Evolutionary conservation across 78 protist genomes (phyloP).

Genomic region (Polysphondylium violaceum): DNA sequence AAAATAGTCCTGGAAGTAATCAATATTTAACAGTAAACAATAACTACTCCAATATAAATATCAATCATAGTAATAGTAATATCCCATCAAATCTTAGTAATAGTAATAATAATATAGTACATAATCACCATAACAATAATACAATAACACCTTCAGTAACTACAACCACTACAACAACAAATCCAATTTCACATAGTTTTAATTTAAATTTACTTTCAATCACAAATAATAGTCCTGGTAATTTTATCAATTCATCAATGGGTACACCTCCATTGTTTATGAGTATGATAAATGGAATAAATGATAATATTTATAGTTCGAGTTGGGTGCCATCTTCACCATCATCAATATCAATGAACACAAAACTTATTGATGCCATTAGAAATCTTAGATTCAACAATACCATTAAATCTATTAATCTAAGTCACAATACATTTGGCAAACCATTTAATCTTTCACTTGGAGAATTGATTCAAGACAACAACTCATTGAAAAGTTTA

Average conservation of each 20-base stretch:
- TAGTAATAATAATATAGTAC: background rate
- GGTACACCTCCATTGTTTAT: slow-evolving; percentile 22
- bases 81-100: background rate
- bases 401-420: slow-evolving; percentile 13
- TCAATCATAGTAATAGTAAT: slow-evolving; percentile 1
- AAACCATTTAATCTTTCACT: slow-evolving; percentile 23
- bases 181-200: background rate
- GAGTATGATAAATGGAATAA: slow-evolving; percentile 4
- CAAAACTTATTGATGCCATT: slow-evolving; percentile 34
- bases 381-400: background rate
- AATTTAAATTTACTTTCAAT: slow-evolving; percentile 14
- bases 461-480: background rate
- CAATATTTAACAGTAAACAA: background rate
- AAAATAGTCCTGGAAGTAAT: background rate
- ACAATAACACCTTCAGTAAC: background rate
- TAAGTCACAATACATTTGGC: slow-evolving; percentile 67
- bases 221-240: background rate
- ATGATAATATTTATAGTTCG: background rate
- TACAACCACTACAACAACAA: too few relatives aligned
- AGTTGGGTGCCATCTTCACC: slow-evolving; percentile 55
- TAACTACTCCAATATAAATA: background rate
- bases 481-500: background rate
- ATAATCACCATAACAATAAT: slow-evolving; percentile 25
- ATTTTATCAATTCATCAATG: background rate
- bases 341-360: slow-evolving; percentile 61